phyloP scores from a whole-genome alignment of 2,329 filamentous ascomycete genomes.

The Aspergillus fischeri region DNA sequence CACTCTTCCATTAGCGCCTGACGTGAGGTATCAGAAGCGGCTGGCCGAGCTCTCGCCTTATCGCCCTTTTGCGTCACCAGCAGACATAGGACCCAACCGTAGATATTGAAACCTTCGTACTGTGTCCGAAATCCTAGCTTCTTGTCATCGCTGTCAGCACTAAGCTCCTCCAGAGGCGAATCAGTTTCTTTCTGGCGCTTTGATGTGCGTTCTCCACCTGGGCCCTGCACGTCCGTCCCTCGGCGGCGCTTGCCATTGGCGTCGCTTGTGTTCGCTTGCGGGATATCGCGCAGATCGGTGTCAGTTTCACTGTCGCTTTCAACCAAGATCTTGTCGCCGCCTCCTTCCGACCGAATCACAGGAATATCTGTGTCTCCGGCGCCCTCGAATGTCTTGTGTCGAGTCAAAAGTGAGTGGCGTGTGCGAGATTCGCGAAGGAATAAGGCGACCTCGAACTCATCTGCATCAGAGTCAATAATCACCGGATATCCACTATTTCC shows the following conservation, averaged over 20 bases:
- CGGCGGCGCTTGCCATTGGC: slow-evolving; percentile 5
- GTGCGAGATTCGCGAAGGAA: slow-evolving; percentile 85
- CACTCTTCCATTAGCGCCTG: slow-evolving; percentile 79
- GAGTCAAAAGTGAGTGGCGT: slow-evolving; percentile 79
- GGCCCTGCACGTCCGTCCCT: slow-evolving; percentile 15
- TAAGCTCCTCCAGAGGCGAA: slow-evolving; percentile 39
- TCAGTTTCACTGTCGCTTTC: slow-evolving; percentile 57
- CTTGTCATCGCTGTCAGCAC: slow-evolving; percentile 65
- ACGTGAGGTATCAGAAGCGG: slow-evolving; percentile 43
- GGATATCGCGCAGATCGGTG: slow-evolving; percentile 54
- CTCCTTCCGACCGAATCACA: slow-evolving; percentile 3
- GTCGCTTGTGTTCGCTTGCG: slow-evolving; percentile 38
- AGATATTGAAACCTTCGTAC: slow-evolving; percentile 95
- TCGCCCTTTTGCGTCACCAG: slow-evolving; percentile 71
- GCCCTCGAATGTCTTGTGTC: slow-evolving; percentile 72
- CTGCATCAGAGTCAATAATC: slow-evolving; percentile 42
- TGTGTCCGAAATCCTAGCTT: slow-evolving; percentile 80
- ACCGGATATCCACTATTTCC: neutral
- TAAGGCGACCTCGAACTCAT: slow-evolving; percentile 93
- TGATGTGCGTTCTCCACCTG: slow-evolving; percentile 8
- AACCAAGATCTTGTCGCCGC: slow-evolving; percentile 47
- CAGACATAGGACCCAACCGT: slow-evolving; percentile 85
- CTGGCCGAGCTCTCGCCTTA: slow-evolving; percentile 35
- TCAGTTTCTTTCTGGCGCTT: slow-evolving; percentile 34
- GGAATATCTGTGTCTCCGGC: slow-evolving; percentile 32